phyloP scores from a whole-genome alignment of 106 monocot species.

The Xerophyta viscosa region DNA sequence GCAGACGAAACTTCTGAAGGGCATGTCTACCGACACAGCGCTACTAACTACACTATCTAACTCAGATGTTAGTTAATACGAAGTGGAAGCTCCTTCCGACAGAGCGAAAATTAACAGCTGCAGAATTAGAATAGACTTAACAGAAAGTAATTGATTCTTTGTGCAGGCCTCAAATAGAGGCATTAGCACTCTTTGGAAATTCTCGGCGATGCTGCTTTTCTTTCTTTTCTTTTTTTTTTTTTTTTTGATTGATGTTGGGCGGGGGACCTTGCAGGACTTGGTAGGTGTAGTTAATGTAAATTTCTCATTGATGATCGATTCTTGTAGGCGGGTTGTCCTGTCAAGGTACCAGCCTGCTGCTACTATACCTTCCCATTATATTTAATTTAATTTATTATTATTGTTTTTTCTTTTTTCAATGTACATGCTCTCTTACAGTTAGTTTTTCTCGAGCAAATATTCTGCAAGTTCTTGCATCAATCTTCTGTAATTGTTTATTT shows the following conservation, averaged over 20 bases:
- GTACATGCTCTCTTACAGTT: not conserved
- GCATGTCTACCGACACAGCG: not conserved
- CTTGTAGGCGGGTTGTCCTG: not conserved
- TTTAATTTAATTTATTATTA: too few relatives aligned
- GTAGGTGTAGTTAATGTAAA: not conserved
- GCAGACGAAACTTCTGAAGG: not conserved
- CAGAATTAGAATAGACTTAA: slow-evolving; percentile 5
- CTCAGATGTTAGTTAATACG: slow-evolving; percentile 8
- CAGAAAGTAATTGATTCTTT: slow-evolving; percentile 20
- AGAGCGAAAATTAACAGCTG: slow-evolving; percentile 5
- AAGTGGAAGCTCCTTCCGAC: not conserved
- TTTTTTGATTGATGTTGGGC: not conserved
- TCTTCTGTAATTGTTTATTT: too few relatives aligned
- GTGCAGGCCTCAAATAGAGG: slow-evolving; percentile 23
- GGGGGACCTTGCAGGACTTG: slow-evolving; percentile 1
- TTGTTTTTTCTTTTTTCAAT: not conserved
- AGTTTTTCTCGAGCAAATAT: too few relatives aligned
- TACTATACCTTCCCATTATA: not conserved
- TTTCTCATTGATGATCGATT: slow-evolving; percentile 9
- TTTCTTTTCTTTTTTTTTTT: too few relatives aligned
- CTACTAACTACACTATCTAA: slow-evolving; percentile 10
- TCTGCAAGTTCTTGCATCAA: too few relatives aligned
- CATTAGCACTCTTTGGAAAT: not conserved
- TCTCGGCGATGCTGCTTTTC: not conserved
- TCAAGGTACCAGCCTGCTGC: not conserved